phyloP scores from a whole-genome alignment of 2,329 filamentous ascomycete genomes.

The Trichoderma cornu-damae region DNA sequence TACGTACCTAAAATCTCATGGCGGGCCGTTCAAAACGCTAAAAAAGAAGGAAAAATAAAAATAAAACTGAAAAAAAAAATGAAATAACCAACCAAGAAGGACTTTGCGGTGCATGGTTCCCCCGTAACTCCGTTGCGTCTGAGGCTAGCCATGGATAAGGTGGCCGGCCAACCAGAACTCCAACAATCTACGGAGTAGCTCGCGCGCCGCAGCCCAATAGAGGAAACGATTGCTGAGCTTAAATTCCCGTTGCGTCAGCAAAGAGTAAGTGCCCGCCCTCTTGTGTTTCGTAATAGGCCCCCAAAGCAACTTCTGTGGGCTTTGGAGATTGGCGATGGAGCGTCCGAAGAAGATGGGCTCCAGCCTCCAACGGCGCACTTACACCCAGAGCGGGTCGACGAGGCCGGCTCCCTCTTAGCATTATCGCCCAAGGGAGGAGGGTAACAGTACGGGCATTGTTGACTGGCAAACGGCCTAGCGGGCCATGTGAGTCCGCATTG shows the following conservation, averaged over 20 bases:
- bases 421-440: not conserved
- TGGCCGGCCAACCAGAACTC: constrained; percentile 7
- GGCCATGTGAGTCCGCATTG: not conserved
- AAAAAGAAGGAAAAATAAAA: too few relatives aligned
- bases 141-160: constrained; percentile 1
- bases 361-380: constrained; percentile 5
- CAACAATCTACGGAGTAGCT: constrained; percentile 10
- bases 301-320: not conserved
- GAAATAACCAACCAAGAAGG: too few relatives aligned
- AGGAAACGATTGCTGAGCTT: constrained; percentile 4
- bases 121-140: not conserved
- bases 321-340: constrained; percentile 13
- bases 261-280: too few relatives aligned
- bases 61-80: not conserved
- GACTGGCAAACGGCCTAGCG: not conserved
- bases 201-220: too few relatives aligned
- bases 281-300: not conserved
- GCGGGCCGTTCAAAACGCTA: too few relatives aligned
- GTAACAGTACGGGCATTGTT: not conserved
- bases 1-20: too few relatives aligned
- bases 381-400: constrained; percentile 5
- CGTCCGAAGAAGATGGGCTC: not conserved
- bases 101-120: not conserved
- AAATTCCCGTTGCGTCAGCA: constrained; percentile 3
- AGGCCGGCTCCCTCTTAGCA: not conserved